These are phyloP conservation scores for Termitomyces sp. DNA, from an alignment of 768 basidiomycete species.

Conservation along the genomic window DNA sequence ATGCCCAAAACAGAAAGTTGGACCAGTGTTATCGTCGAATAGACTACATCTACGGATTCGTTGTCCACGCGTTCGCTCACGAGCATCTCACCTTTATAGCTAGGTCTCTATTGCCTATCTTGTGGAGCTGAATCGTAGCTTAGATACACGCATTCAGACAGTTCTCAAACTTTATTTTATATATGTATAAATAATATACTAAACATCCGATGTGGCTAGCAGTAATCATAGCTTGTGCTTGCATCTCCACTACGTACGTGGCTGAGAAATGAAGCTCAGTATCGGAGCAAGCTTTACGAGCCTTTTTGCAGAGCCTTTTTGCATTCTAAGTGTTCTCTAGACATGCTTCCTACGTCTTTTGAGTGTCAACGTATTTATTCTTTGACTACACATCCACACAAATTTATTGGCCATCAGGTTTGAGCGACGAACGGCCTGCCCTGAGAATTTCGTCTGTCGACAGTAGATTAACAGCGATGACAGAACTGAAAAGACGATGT, in stretches of 20 bases:
- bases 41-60: background rate
- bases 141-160: background rate
- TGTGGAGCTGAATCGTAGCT: background rate
- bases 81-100: too few species aligned
- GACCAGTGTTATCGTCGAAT: too few species aligned
- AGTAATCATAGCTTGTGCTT: background rate
- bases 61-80: too few species aligned
- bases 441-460: conserved; percentile 95
- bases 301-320: background rate
- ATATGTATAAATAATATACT: background rate
- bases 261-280: background rate
- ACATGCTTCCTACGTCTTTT: background rate
- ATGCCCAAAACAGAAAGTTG: background rate
- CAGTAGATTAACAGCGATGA: conserved; percentile 91
- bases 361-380: background rate
- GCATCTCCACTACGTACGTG: background rate
- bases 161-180: background rate
- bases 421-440: conserved; percentile 82
- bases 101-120: background rate
- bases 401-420: conserved; percentile 60
- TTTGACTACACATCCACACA: background rate
- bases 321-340: background rate
- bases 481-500: conserved; percentile 49
- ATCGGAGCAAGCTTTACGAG: background rate
- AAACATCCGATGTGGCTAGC: background rate